phyloP scores from a whole-genome alignment of 352 stramenopile genomes.

The Pythium coloratum region DNA sequence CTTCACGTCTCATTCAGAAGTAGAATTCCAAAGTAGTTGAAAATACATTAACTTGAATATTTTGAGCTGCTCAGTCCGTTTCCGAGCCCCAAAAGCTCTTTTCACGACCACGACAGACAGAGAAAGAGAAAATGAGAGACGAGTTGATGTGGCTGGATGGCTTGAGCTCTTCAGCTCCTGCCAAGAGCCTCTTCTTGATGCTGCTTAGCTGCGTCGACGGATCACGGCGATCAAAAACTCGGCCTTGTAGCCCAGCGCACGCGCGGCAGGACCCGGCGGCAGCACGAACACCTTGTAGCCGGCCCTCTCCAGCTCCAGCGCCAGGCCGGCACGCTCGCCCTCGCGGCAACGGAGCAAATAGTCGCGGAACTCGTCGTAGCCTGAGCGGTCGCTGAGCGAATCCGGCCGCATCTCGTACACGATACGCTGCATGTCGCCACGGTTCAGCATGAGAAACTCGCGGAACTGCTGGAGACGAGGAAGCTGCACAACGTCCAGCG shows the following conservation, averaged over 20 bases:
- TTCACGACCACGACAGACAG: not conserved
- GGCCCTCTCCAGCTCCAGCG: slow-evolving; percentile 57
- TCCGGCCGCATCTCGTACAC: slow-evolving; percentile 76
- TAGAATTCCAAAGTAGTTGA: not conserved
- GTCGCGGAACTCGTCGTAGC: slow-evolving; percentile 63
- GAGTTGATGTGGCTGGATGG: not conserved
- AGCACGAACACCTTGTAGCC: slow-evolving; percentile 81
- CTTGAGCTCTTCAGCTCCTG: not conserved
- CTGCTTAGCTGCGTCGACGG: slow-evolving; percentile 28
- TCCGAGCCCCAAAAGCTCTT: no score
- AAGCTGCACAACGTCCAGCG: slow-evolving; percentile 61
- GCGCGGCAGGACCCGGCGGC: slow-evolving; percentile 56
- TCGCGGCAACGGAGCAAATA: slow-evolving; percentile 63
- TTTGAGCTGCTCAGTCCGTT: not conserved
- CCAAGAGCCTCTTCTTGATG: not conserved
- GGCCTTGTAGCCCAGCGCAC: slow-evolving; percentile 72
- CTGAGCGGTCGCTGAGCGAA: slow-evolving; percentile 43
- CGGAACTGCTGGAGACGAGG: slow-evolving; percentile 57
- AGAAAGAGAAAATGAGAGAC: not conserved
- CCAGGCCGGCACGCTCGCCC: slow-evolving; percentile 49
- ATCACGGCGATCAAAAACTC: slow-evolving; percentile 72
- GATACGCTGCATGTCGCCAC: slow-evolving; percentile 42
- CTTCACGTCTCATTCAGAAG: not conserved
- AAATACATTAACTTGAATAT: slow-evolving; percentile 9
- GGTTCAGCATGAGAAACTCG: slow-evolving; percentile 69